Base-by-base conservation (phyloP, 2,329 filamentous ascomycete species). In the Pleurostoma richardsiae region DNA sequence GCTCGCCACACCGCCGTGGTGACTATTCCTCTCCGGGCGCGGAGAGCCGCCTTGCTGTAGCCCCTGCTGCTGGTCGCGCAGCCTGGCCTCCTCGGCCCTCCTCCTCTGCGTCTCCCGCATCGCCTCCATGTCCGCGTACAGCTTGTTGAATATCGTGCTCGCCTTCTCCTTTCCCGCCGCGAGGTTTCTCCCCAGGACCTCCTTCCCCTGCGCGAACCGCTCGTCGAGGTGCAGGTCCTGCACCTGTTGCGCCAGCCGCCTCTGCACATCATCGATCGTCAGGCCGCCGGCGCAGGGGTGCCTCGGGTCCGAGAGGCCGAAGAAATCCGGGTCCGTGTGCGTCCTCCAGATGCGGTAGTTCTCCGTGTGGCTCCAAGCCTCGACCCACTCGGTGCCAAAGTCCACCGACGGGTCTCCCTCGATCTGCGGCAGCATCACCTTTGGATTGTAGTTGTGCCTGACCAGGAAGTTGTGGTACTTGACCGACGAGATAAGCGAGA, bases 211-310 rank as follows among this genome's bases (percentile, higher is more conserved):
- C 1, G 88, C 85, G 49, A 97, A 83, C 6, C 88, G 82, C 62
- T 97, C 94, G 62, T 99, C 94, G 2, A 97, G 77, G 62, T 97
- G 91, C 42, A 97, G 77, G 51, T 97, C 92, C 54, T 92, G 87
- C 43, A 99, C 88, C 67, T 97, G 94, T 64, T 95, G 88, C 33
- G 90, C 84, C 31, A 99, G 79, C 28, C 94, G 80, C 43, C 94
- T 81, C 63, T 96, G 92, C 10, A 99, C 86, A 63, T 99, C 94
- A 55, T 97, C 94, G 52, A 99, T 90, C 2, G 86, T 91, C 26
- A 99, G 76, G 0, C 90, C 92, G 29, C 94, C 94, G 1, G 91
- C 91, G 63, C 89, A 96, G 4, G 94, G 94, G 65, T 99, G 94
- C 51, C 85, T 85, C 2, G 94, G 94, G 60, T 95, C 90, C 10